Evolutionary conservation across 371 early-diverging fungal species (phyloP).

Genomic region (Haplosporangium sp.): DNA sequence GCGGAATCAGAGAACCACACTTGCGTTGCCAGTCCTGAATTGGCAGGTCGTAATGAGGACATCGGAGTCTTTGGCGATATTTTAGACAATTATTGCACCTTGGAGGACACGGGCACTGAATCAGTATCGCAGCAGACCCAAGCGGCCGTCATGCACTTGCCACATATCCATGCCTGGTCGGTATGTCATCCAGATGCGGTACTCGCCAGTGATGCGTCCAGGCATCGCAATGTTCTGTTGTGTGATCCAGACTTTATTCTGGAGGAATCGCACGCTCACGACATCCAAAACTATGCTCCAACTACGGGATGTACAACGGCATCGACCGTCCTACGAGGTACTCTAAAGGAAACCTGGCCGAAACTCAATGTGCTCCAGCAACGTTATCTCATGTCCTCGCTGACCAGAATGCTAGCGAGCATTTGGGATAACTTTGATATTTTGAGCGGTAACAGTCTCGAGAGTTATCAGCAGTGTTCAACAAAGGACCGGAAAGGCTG

Average conservation of each 20-base stretch:
- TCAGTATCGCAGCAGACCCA: not conserved
- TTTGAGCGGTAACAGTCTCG: slow-evolving; percentile 3
- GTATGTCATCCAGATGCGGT: not conserved
- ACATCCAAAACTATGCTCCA: not conserved
- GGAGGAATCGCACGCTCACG: not conserved
- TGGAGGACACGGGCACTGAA: not conserved
- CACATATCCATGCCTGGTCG: slow-evolving; percentile 10
- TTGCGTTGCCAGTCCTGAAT: not conserved
- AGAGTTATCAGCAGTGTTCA: too few species aligned
- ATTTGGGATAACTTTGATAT: slow-evolving; percentile 33
- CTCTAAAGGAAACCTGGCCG: slow-evolving; percentile 15
- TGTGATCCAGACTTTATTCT: slow-evolving; percentile 16
- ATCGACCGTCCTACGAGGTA: not conserved
- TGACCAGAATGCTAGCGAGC: slow-evolving; percentile 6
- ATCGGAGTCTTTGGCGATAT: not conserved
- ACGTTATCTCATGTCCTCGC: not conserved
- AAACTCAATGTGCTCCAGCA: slow-evolving; percentile 4
- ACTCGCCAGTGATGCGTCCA: not conserved
- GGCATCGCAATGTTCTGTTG: not conserved
- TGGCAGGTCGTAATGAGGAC: not conserved
- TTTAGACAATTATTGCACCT: not conserved
- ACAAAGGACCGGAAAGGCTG: too few species aligned
- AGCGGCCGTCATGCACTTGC: slow-evolving; percentile 9
- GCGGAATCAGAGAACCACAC: not conserved
- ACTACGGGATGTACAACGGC: too few species aligned